phyloP scores from a whole-genome alignment of 1,139 yeast genomes.

The Debaryomyces singareniensis region DNA sequence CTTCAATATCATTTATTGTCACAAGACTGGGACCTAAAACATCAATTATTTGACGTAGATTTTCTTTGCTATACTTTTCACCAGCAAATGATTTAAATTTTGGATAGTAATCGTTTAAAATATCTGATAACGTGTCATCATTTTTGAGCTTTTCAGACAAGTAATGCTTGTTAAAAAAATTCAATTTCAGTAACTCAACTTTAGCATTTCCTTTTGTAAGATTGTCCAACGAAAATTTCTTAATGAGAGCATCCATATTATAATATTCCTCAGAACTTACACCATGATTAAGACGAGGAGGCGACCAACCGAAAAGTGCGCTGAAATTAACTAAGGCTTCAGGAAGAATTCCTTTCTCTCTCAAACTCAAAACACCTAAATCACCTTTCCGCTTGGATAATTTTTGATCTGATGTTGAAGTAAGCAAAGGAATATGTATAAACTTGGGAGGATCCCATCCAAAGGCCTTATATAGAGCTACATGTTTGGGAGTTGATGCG shows the following conservation, averaged over 20 bases:
- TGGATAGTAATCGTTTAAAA: slow-evolving; percentile 26
- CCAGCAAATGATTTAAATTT: slow-evolving; percentile 11
- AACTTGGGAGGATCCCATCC: slow-evolving; percentile 81
- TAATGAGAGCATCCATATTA: slow-evolving; percentile 46
- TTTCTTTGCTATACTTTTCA: slow-evolving; percentile 13
- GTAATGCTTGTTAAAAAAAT: slow-evolving; percentile 70
- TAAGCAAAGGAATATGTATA: slow-evolving; percentile 84
- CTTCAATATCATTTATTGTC: slow-evolving; percentile 41
- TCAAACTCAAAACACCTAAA: slow-evolving; percentile 57
- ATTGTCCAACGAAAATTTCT: slow-evolving; percentile 50
- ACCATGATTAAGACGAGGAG: slow-evolving; percentile 50
- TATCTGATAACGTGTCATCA: slow-evolving; percentile 20
- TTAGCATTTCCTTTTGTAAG: slow-evolving; percentile 92
- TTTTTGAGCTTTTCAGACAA: slow-evolving; percentile 33
- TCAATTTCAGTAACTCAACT: slow-evolving; percentile 71
- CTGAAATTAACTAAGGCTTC: slow-evolving; percentile 85
- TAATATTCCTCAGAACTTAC: slow-evolving; percentile 56
- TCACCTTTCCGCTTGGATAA: slow-evolving; percentile 84
- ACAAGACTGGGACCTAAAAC: slow-evolving; percentile 36
- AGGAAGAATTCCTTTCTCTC: slow-evolving; percentile 63
- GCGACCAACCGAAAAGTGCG: slow-evolving; percentile 94
- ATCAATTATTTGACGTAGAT: slow-evolving; percentile 19
- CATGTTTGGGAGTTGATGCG: slow-evolving; percentile 91
- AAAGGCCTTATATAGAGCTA: slow-evolving; percentile 78
- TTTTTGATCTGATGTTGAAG: slow-evolving; percentile 71